Base-by-base conservation (phyloP, 2,329 filamentous ascomycete genomes). In the Passalora sequoiae region DNA sequence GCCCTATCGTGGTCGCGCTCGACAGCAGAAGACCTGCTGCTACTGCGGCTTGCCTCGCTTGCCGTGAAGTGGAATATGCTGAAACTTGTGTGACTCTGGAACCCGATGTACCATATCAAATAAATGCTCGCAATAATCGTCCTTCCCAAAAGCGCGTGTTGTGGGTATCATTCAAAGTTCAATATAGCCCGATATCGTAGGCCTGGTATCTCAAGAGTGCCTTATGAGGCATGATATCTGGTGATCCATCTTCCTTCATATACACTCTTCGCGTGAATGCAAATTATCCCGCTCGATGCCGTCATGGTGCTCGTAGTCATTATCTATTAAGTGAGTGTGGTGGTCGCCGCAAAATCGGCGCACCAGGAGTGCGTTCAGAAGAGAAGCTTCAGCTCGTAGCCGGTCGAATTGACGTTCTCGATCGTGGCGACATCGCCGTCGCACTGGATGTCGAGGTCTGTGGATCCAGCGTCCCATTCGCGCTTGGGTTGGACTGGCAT, bases 401-500 rank as follows among this genome's bases (percentile, higher is more conserved):
- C 68, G 35, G 64, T 66, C 31, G 68, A 67, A 53, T 65, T 63
- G 30, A 68, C 60, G 46, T 69, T 70, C 53, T 71, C 64, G 7
- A 64, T 54, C 15, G 68, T 63, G 31, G 62, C 56, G 25, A 73
- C 59, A 43, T 73, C 69, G 51, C 70, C 70, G 53, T 75, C 71
- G 44, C 69, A 69, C 46, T 72, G 67, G 19, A 73, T 64, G 3
- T 24, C 33, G 24, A 27, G 6, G 49, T 73, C 68, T 24, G 66
- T 67, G 22, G 65, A 58, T 19, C 70, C 69, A 54, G 67, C 69
- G 61, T 69, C 69, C 76, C 69, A 80, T 60, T 74, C 75, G 58
- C 68, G 72, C 29, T 50, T 47, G 16, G 52, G 44, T 61, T 70
- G 78, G 60, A 66, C 67, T 31, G 57, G 66, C 17, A 48, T 50